phyloP scores from a whole-genome alignment of 2,329 filamentous ascomycete genomes.

The Bertia moriformis region DNA sequence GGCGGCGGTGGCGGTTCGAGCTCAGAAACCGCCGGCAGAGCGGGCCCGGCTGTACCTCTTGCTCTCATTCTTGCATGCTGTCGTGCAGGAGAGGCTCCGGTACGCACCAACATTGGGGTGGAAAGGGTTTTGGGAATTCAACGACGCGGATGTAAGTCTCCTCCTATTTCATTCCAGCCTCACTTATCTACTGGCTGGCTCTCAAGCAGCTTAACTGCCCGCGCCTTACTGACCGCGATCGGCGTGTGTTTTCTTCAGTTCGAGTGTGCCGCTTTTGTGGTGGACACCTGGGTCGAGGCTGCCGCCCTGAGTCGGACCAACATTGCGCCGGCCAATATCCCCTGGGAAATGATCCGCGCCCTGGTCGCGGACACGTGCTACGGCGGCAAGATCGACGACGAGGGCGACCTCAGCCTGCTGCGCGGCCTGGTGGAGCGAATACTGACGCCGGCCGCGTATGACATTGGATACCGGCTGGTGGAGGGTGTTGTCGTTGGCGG shows the following conservation, averaged over 20 bases:
- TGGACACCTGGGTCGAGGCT: slow-evolving; percentile 83
- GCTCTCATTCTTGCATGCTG: slow-evolving; percentile 85
- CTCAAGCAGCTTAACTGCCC: no score
- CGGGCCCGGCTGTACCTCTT: slow-evolving; percentile 79
- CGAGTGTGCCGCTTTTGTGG: slow-evolving; percentile 90
- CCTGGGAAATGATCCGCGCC: slow-evolving; percentile 88
- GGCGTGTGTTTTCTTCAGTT: slow-evolving; percentile 54
- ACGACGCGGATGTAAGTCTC: slow-evolving; percentile 83
- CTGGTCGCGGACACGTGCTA: slow-evolving; percentile 91
- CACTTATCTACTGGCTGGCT: neutral
- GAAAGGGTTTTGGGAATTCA: slow-evolving; percentile 99
- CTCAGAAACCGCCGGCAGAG: slow-evolving; percentile 74
- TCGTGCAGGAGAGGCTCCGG: slow-evolving; percentile 83
- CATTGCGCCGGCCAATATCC: slow-evolving; percentile 81
- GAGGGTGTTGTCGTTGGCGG: slow-evolving; percentile 45
- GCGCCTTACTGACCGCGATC: slow-evolving; percentile 24
- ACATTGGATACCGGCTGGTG: slow-evolving; percentile 81
- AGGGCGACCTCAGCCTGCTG: slow-evolving; percentile 66
- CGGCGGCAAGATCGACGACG: slow-evolving; percentile 91
- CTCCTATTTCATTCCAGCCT: neutral
- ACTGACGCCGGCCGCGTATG: slow-evolving; percentile 78
- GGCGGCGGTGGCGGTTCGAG: slow-evolving; percentile 64
- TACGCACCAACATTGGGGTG: slow-evolving; percentile 89
- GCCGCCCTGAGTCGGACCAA: slow-evolving; percentile 78
- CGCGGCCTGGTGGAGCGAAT: slow-evolving; percentile 60